Percentiles rank a stretch among this genome's conserved stretches.
phyloP scores from a whole-genome alignment of 2,329 filamentous ascomycete genomes.

The Sordariomycetes sp. region DNA sequence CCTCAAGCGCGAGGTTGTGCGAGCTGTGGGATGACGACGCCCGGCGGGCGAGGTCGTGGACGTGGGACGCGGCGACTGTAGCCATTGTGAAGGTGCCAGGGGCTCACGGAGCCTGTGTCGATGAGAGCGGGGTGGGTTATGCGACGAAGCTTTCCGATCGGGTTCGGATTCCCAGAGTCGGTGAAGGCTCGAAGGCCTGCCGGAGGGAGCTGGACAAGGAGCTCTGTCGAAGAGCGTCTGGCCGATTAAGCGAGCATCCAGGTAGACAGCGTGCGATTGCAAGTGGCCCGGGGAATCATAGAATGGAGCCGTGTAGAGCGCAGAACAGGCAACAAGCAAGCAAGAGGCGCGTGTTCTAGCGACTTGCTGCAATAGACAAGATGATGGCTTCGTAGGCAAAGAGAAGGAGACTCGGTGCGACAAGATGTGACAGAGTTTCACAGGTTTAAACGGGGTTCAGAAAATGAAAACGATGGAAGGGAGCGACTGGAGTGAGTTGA shows the following conservation, averaged over 20 bases:
- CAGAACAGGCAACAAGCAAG: background rate
- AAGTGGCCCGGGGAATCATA: background rate
- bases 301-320: background rate
- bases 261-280: background rate
- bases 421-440: background rate
- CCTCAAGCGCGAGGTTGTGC: slow-evolving; percentile 57
- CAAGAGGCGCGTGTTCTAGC: background rate
- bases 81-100: slow-evolving; percentile 4
- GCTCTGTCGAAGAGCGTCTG: slow-evolving; percentile 22
- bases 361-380: background rate
- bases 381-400: background rate
- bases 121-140: background rate
- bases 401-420: slow-evolving; percentile 3
- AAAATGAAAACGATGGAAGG: slow-evolving; percentile 14
- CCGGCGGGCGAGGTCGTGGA: slow-evolving; percentile 59
- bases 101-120: background rate
- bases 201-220: slow-evolving; percentile 12
- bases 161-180: background rate
- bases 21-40: slow-evolving; percentile 43
- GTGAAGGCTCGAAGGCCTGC: slow-evolving; percentile 8
- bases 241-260: slow-evolving; percentile 10
- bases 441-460: slow-evolving; percentile 5
- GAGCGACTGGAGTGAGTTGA: slow-evolving; percentile 23
- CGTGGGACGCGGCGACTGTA: slow-evolving; percentile 54
- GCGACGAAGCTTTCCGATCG: background rate